Percentiles rank a stretch among this genome's conserved stretches.
These are phyloP conservation scores for Lathyrus tuberosus DNA, from an alignment of 306 rosid species.

Conservation along the genomic window DNA sequence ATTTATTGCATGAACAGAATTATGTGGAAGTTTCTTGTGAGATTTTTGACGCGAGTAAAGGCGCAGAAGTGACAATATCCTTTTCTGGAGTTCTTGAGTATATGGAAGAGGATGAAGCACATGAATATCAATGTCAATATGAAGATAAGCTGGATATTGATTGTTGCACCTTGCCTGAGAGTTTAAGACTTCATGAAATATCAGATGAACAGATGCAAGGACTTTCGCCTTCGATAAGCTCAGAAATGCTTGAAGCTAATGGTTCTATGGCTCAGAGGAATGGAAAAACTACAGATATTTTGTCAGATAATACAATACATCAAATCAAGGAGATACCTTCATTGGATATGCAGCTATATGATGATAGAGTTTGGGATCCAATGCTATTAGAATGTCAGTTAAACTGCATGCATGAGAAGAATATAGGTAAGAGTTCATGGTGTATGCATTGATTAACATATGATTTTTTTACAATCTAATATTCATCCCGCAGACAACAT, in stretches of 20 bases:
- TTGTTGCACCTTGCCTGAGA: slow-evolving; percentile 13
- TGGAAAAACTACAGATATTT: not conserved
- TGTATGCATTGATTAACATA: too few relatives aligned
- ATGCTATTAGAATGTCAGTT: slow-evolving; percentile 37
- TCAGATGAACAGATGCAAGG: slow-evolving; percentile 19
- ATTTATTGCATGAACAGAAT: slow-evolving; percentile 39
- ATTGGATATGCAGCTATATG: slow-evolving; percentile 13
- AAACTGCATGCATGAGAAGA: slow-evolving; percentile 15
- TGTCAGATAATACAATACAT: slow-evolving; percentile 7
- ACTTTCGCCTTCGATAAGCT: not conserved
- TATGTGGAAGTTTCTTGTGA: slow-evolving; percentile 41
- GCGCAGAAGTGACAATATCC: slow-evolving; percentile 23
- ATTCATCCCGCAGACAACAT: not conserved
- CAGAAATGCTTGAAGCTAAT: slow-evolving; percentile 31
- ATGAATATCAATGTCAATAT: slow-evolving; percentile 7
- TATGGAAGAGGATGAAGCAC: slow-evolving; percentile 13
- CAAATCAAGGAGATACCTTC: slow-evolving; percentile 23
- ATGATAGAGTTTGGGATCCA: slow-evolving; percentile 37
- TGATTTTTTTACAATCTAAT: not conserved
- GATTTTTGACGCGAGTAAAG: slow-evolving; percentile 11
- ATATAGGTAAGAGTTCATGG: slow-evolving; percentile 33
- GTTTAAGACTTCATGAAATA: slow-evolving; percentile 25
- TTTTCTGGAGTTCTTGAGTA: slow-evolving; percentile 36
- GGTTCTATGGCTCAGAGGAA: slow-evolving; percentile 20
- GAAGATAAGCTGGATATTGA: not conserved